Conservation (phyloP, 2,329 filamentous ascomycete genomes). For the Fusarium dlaminii region DNA sequence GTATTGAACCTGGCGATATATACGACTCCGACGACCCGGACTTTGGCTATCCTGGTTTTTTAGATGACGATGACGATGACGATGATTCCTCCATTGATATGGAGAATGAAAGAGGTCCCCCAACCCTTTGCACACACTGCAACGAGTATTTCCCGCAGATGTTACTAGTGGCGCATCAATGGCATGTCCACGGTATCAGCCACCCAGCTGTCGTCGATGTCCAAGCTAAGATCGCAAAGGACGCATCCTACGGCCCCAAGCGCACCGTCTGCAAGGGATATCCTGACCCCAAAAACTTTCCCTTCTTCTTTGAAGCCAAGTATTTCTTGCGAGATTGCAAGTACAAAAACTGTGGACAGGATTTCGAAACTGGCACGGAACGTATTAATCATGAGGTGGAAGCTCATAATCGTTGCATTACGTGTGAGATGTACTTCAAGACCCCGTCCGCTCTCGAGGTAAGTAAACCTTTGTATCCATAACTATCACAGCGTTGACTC, state of each 20-base stretch:
- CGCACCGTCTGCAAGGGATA: neutral
- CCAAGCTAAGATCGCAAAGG: neutral
- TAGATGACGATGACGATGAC: neutral
- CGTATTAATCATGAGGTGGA: neutral
- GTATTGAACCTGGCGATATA: neutral
- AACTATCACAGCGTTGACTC: rapidly evolving
- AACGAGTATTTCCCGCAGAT: neutral
- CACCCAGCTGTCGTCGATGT: neutral
- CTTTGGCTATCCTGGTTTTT: neutral
- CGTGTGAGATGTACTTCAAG: neutral
- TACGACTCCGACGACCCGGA: neutral
- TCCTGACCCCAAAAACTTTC: neutral
- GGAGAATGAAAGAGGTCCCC: neutral
- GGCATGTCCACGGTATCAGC: neutral
- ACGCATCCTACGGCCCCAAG: neutral
- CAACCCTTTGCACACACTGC: neutral
- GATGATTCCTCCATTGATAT: neutral
- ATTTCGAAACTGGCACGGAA: neutral
- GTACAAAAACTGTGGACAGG: neutral
- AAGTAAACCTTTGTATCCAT: neutral
- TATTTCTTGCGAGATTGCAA: neutral
- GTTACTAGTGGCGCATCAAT: neutral
- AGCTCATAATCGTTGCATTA: neutral
- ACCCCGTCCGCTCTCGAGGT: neutral
- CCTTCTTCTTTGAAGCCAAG: neutral